Evolutionary conservation across 148 eudicot species (phyloP), one percentile per base, ranked within the genome.

Genomic region (Spergularia bocconei): DNA sequence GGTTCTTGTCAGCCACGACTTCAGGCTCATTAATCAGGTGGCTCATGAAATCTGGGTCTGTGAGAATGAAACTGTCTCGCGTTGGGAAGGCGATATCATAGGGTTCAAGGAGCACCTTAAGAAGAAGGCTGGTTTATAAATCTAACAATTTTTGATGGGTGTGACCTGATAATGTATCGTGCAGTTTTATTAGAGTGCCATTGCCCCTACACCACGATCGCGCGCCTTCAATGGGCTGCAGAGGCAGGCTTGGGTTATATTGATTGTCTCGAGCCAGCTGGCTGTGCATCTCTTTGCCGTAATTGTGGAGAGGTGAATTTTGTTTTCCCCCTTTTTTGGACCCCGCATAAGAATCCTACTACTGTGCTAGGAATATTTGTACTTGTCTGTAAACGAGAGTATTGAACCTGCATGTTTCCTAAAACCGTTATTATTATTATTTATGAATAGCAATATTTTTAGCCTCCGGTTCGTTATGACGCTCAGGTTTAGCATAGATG

Each of bases 41-140:
- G 98, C 98, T 2, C 85, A 89, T 6, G 98, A 94, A 87, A 91
- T 94, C 48, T 94, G 97, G 98, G 98, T 94, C 53, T 94, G 98
- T 19, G 97, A 91, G 85, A 89, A 94, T 72, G 92, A 91, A 79
- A 75, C 93, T 1, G 93, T 94, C 79, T 86, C 87, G 15, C 81
- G 87, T 20, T 94, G 98, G 98, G 87, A 80, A 69, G 98, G 98
- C 48, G 98, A 92, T 75, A 94, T 94, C 50, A 88, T 91, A 82
- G 88, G 84, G 64, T 94, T 94, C 66, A 92, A 94, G 88, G 76
- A 79, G 82, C 97, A 94, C 70, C 83, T 94, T 63, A 94, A 81
- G 90, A 79, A 66, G 56, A 92, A 83, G 78, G 82, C 97, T 75
- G 96, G 98, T 71, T 58, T 80, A 14, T 73, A 56, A 48, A 55